A percentile compares a stretch with the other conserved stretches of the same genome.
These are phyloP conservation scores for Psilocybe sp. DNA, from an alignment of 768 basidiomycete genomes.

Conservation along the genomic window DNA sequence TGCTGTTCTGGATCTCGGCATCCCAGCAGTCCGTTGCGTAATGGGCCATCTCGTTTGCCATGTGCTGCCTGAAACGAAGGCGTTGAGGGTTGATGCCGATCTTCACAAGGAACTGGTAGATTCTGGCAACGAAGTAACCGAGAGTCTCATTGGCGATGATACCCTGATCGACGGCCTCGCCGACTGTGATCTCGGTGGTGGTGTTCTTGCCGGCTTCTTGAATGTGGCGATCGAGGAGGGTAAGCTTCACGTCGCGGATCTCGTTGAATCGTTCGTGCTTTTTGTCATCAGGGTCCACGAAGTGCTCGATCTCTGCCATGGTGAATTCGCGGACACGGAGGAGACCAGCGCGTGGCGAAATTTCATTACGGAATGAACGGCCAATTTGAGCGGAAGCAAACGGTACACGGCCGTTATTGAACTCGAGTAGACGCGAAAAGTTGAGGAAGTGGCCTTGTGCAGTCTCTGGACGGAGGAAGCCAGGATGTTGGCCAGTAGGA, in stretches of 20 bases:
- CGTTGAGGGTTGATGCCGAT: conserved; percentile 86
- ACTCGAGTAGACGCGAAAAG: conserved; percentile 94
- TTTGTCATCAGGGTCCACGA: conserved; percentile 93
- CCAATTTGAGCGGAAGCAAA: conserved; percentile 98
- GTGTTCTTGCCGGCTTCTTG: conserved; percentile 74
- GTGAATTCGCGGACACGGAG: conserved; percentile 98
- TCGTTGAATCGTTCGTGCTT: conserved; percentile 80
- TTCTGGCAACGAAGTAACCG: conserved; percentile 94
- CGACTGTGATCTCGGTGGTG: conserved; percentile 66
- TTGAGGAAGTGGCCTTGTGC: conserved; percentile 99
- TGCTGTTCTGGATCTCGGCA: conserved; percentile 91
- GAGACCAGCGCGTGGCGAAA: conserved; percentile 93
- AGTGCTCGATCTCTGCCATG: conserved; percentile 99
- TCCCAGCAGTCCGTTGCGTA: conserved; percentile 99
- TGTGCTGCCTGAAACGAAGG: conserved; percentile 95
- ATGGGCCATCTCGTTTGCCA: conserved; percentile 99
- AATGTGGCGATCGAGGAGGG: conserved; percentile 79
- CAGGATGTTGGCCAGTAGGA: conserved; percentile 94
- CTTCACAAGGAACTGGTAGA: conserved; percentile 83
- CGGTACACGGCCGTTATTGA: conserved; percentile 95
- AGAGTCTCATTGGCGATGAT: conserved; percentile 96
- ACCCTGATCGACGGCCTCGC: conserved; percentile 83
- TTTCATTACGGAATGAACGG: conserved; percentile 95
- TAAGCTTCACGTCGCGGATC: conserved; percentile 69
- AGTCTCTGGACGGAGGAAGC: conserved; percentile 95